Percentiles rank a stretch among this genome's conserved stretches.
Evolutionary conservation across 2,329 filamentous ascomycete species (phyloP).

Genomic region (Exophiala mesophila): DNA sequence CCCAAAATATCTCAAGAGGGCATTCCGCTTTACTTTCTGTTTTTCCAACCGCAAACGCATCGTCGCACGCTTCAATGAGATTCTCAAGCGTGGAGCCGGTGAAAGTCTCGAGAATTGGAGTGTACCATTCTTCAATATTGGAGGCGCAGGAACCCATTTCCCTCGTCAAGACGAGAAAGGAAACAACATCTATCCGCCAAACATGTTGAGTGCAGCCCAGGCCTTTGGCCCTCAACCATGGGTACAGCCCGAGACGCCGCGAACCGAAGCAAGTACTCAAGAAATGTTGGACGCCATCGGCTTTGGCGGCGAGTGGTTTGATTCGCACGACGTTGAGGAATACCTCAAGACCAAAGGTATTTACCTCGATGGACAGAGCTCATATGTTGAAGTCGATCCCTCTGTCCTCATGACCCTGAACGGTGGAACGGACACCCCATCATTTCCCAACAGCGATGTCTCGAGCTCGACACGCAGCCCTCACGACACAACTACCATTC

Average conservation of each 20-base stretch:
- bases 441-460: slow-evolving; percentile 4
- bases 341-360: slow-evolving; percentile 54
- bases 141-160: slow-evolving; percentile 65
- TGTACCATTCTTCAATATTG: slow-evolving; percentile 61
- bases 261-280: slow-evolving; percentile 27
- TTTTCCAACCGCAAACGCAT: slow-evolving; percentile 45
- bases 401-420: slow-evolving; percentile 8
- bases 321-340: slow-evolving; percentile 69
- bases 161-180: slow-evolving; percentile 36
- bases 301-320: slow-evolving; percentile 71
- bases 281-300: slow-evolving; percentile 46
- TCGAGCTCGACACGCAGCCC: slow-evolving; percentile 10
- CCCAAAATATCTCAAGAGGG: slow-evolving; percentile 46
- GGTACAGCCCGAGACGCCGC: slow-evolving; percentile 23
- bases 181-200: slow-evolving; percentile 32
- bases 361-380: slow-evolving; percentile 29
- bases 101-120: slow-evolving; percentile 56
- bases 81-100: slow-evolving; percentile 36
- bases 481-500: slow-evolving; percentile 5
- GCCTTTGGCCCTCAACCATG: slow-evolving; percentile 20
- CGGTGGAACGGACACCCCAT: background rate
- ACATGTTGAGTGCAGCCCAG: slow-evolving; percentile 24
- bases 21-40: slow-evolving; percentile 66
- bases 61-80: slow-evolving; percentile 33
- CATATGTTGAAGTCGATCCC: slow-evolving; percentile 26